Conservation (phyloP, 2,329 filamentous ascomycete species). For the Xylariomycetidae sp. region DNA sequence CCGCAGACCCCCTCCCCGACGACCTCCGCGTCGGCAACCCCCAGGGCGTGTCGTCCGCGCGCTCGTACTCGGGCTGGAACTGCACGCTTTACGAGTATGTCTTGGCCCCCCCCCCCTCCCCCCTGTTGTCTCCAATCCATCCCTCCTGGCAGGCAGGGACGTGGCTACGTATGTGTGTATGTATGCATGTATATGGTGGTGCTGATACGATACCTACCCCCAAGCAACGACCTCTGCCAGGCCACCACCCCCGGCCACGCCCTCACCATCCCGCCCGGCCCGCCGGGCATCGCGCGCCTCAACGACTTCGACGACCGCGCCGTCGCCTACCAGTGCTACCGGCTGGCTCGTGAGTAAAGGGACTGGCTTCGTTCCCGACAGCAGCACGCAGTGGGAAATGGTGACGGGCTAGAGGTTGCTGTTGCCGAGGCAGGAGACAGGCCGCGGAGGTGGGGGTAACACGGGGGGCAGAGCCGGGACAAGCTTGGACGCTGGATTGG, state of each 20-base stretch:
- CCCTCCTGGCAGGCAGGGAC: too few relatives aligned
- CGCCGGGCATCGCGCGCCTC: slow-evolving; percentile 9
- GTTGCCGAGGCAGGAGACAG: too few relatives aligned
- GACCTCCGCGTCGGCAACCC: slow-evolving; percentile 17
- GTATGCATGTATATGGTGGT: neutral
- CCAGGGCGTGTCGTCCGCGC: slow-evolving; percentile 19
- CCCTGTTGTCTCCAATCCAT: neutral
- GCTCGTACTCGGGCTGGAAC: slow-evolving; percentile 19
- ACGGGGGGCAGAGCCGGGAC: too few relatives aligned
- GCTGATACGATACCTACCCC: neutral
- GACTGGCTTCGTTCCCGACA: too few relatives aligned
- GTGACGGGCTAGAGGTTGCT: too few relatives aligned
- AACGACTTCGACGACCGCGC: slow-evolving; percentile 16
- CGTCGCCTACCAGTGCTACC: slow-evolving; percentile 15
- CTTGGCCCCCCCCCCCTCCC: neutral
- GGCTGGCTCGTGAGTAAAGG: too few relatives aligned
- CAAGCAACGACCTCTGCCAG: slow-evolving; percentile 14
- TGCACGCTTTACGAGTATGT: slow-evolving; percentile 20
- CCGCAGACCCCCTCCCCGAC: slow-evolving; percentile 15
- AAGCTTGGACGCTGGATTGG: too few relatives aligned
- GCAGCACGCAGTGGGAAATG: too few relatives aligned
- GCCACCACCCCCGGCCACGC: slow-evolving; percentile 8
- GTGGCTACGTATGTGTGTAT: neutral
- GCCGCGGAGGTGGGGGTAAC: too few relatives aligned
- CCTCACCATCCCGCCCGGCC: slow-evolving; percentile 14